Base-by-base conservation (phyloP, 257 asterid species). In the Jacaranda mimosifolia region DNA sequence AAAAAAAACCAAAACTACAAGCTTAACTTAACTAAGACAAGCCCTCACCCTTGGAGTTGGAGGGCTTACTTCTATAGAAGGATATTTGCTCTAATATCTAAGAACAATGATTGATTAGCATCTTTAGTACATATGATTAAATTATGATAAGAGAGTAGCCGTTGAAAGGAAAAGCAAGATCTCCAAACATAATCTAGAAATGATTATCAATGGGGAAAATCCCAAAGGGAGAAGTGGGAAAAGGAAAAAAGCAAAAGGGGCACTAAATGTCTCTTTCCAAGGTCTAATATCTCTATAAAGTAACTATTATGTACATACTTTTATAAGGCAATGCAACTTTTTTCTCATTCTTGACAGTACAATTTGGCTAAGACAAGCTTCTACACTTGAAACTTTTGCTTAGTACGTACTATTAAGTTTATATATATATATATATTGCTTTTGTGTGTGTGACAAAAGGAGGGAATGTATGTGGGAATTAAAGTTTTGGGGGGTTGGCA, bases 281-380 rank as follows among this genome's bases (percentile, higher is more conserved):
- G 74, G 69, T 69, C 78, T 84, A 75, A 76, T 79, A 80, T 60
- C 77, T 63, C 83, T 81, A 65, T 76, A 84, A 91, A 88, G 89
- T 70, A 72, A 48, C 82, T 83, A 82, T 78, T 78, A 76, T 79
- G 76, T 63, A 78, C 70, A 58, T 78, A 83, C 89, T 88, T 91
- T 88, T 77, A 32, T 81, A 89, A 87, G 92, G 88, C 80, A 84
- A 75, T 69, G 56, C 84, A 84, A 80, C 89, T 87, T 91, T 87
- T 91, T 91, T 78, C 65, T 81, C 81, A 80, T 83, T 89, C 77
- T 82, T 76, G 78, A 82, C 56, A 78, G 66, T 78, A 72, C 65
- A 81, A 77, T 62, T 74, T 84, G 74, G 73, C 85, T 74, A 79
- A 87, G 84, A 85, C 91, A 89, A 84, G 81, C 78, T 83, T 85